Conservation (phyloP, 2,329 filamentous ascomycete genomes). For the Ciborinia camelliae region DNA sequence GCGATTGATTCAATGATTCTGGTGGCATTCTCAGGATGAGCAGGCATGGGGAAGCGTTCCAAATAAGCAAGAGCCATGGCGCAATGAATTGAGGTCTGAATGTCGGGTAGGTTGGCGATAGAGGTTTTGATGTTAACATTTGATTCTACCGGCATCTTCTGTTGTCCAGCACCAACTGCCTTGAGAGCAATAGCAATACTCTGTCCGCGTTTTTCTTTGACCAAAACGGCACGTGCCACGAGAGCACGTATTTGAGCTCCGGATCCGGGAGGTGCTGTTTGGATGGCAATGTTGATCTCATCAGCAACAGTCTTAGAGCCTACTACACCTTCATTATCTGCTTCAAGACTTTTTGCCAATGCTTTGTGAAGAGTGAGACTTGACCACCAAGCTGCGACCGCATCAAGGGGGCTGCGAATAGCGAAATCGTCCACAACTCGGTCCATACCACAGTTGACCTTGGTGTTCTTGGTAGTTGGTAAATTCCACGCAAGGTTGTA, state of each 20-base stretch:
- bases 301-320: constrained; percentile 42
- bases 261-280: constrained; percentile 74
- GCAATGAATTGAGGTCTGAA: constrained; percentile 56
- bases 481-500: constrained; percentile 89
- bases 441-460: constrained; percentile 70
- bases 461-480: constrained; percentile 64
- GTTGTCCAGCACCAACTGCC: constrained; percentile 45
- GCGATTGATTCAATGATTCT: constrained; percentile 50
- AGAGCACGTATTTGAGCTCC: constrained; percentile 61
- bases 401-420: constrained; percentile 82
- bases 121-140: constrained; percentile 48
- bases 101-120: constrained; percentile 48
- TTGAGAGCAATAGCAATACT: constrained; percentile 56
- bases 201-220: constrained; percentile 51
- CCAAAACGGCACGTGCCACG: constrained; percentile 56
- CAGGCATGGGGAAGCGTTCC: constrained; percentile 43
- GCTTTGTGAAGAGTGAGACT: constrained; percentile 67
- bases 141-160: constrained; percentile 33
- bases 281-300: constrained; percentile 65
- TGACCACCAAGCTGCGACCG: constrained; percentile 88
- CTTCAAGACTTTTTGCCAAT: constrained; percentile 60
- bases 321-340: constrained; percentile 46
- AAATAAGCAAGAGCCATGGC: constrained; percentile 60
- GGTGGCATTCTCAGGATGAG: constrained; percentile 44
- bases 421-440: constrained; percentile 80